Conservation (phyloP, 2,329 filamentous ascomycete genomes). For the Amauroascus verrucosus region DNA sequence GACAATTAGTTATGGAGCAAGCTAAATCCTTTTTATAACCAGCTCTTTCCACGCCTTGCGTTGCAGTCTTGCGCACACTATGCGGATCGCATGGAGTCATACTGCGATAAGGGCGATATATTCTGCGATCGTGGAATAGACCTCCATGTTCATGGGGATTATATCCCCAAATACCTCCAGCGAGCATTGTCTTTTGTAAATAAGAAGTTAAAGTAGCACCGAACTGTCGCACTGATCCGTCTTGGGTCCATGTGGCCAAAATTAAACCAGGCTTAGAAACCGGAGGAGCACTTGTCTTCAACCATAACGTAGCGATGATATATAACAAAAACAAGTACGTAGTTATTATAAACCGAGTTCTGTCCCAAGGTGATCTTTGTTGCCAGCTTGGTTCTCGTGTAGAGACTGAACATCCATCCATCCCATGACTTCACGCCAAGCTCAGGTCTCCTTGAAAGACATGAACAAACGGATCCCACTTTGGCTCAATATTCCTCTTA, state of each 20-base stretch:
- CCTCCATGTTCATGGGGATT: constrained; percentile 7
- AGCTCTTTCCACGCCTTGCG: constrained; percentile 12
- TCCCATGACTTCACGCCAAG: neutral
- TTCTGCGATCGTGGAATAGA: constrained; percentile 11
- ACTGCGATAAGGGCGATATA: constrained; percentile 13
- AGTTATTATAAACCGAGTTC: no score
- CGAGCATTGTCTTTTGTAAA: constrained; percentile 5
- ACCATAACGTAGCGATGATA: no score
- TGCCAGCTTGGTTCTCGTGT: no score
- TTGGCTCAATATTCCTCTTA: constrained; percentile 43
- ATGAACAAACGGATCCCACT: constrained; percentile 47
- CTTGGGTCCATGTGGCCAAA: neutral
- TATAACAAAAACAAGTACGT: no score
- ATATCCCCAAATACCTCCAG: constrained; percentile 10
- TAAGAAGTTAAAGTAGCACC: neutral
- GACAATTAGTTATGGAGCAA: neutral
- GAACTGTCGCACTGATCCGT: neutral
- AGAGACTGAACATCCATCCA: no score
- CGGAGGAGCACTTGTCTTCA: no score
- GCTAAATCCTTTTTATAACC: neutral
- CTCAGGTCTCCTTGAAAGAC: neutral
- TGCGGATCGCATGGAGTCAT: constrained; percentile 8
- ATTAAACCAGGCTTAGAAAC: no score
- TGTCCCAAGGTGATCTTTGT: no score
- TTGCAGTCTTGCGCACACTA: constrained; percentile 6